Conservation (phyloP, 352 stramenopile species). For the Pythium plurisporium region DNA sequence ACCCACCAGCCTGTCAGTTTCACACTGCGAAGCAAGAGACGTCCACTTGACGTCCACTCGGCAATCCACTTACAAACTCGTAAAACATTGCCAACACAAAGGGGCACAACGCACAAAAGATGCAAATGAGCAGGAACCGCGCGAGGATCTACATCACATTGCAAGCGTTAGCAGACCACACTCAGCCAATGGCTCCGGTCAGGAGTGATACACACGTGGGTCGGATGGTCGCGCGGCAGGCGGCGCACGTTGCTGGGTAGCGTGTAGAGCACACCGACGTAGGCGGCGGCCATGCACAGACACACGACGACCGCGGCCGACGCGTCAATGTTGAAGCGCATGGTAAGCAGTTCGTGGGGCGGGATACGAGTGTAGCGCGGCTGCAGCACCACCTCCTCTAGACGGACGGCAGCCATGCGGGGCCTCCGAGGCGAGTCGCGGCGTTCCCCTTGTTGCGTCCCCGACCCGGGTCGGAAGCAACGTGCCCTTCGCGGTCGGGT, state of each 20-base stretch:
- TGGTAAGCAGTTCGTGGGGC: constrained; percentile 39
- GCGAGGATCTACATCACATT: constrained; percentile 84
- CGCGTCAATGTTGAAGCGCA: constrained; percentile 74
- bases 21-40: background rate
- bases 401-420: constrained; percentile 27
- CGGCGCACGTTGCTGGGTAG: constrained; percentile 65
- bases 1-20: background rate
- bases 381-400: constrained; percentile 21
- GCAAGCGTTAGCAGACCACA: too few relatives aligned
- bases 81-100: constrained; percentile 82
- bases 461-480: background rate
- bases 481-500: constrained; percentile 6
- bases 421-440: background rate
- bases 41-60: too few relatives aligned
- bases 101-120: constrained; percentile 79
- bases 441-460: background rate
- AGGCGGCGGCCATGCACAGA: constrained; percentile 74
- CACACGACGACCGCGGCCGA: constrained; percentile 68
- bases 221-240: constrained; percentile 79
- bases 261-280: constrained; percentile 86
- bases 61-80: constrained; percentile 52
- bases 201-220: constrained; percentile 44
- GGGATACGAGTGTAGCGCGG: constrained; percentile 27
- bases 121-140: constrained; percentile 85
- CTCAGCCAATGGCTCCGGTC: background rate